Evolutionary conservation across 192 early-diverging fungal genomes (phyloP).

Genomic region (Coemansia sp.): DNA sequence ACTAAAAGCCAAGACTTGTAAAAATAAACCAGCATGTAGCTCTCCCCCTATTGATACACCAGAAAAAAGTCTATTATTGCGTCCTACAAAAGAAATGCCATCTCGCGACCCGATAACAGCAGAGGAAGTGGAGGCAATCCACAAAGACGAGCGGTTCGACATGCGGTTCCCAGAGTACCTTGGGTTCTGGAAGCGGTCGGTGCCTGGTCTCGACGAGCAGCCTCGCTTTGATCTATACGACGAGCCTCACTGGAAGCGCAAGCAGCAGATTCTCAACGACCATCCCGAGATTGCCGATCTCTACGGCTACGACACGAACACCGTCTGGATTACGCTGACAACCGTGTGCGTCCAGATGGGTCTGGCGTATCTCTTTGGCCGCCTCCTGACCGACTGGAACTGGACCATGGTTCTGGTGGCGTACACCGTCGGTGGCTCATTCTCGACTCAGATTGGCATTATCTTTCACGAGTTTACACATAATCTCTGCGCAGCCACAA

Average conservation of each 20-base stretch:
- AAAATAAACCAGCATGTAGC: no score
- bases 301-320: constrained; percentile 79
- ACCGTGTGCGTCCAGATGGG: constrained; percentile 69
- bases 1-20: no score
- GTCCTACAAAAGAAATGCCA: constrained; percentile 38
- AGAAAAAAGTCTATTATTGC: no score
- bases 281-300: constrained; percentile 87
- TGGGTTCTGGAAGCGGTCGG: constrained; percentile 79
- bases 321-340: constrained; percentile 67
- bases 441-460: constrained; percentile 78
- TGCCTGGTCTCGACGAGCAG: constrained; percentile 68
- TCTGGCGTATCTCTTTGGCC: constrained; percentile 77
- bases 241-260: constrained; percentile 92
- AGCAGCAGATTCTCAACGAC: constrained; percentile 78
- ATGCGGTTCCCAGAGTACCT: constrained; percentile 74
- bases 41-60: no score
- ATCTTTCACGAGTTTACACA: constrained; percentile 94
- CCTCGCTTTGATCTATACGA: constrained; percentile 84
- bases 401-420: constrained; percentile 63
- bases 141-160: constrained; percentile 56
- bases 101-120: constrained; percentile 24
- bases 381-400: constrained; percentile 59
- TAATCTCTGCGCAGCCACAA: constrained; percentile 70
- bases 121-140: constrained; percentile 34
- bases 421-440: constrained; percentile 80